A percentile compares a stretch with the other conserved stretches of the same genome.
phyloP scores from a whole-genome alignment of 345 rosid species.

The Rubroshorea leprosula region DNA sequence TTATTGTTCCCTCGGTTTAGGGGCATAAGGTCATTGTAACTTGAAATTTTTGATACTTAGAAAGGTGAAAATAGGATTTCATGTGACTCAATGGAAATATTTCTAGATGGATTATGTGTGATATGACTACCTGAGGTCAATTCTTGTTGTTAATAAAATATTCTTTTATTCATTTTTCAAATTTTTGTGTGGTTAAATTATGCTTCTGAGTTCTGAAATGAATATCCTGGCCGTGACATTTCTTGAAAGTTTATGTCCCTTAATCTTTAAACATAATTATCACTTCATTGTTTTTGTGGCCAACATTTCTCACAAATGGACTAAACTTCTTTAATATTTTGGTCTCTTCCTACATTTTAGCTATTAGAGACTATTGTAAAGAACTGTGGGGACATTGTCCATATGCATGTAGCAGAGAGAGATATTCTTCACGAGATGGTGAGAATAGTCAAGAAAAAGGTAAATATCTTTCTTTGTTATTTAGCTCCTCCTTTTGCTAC shows the following conservation, averaged over 20 bases:
- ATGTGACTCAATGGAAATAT: too few relatives aligned
- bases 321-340: constrained; percentile 18
- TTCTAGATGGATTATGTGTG: too few relatives aligned
- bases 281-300: constrained; percentile 9
- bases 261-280: too few relatives aligned
- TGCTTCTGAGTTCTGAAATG: too few relatives aligned
- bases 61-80: too few relatives aligned
- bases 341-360: constrained; percentile 34
- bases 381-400: constrained; percentile 98
- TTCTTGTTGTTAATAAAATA: too few relatives aligned
- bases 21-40: too few relatives aligned
- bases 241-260: not conserved
- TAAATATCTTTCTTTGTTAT: constrained; percentile 25
- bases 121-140: too few relatives aligned
- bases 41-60: too few relatives aligned
- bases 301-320: constrained; percentile 2
- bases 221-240: too few relatives aligned
- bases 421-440: constrained; percentile 97
- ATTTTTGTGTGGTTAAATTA: not conserved
- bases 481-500: constrained; percentile 1
- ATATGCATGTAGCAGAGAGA: constrained; percentile 99
- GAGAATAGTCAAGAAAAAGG: constrained; percentile 86
- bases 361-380: constrained; percentile 93
- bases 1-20: too few relatives aligned
- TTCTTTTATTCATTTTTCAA: too few relatives aligned